Base-by-base conservation (phyloP, 1,284 basidiomycete species). In the Ganoderma resinaceum region DNA sequence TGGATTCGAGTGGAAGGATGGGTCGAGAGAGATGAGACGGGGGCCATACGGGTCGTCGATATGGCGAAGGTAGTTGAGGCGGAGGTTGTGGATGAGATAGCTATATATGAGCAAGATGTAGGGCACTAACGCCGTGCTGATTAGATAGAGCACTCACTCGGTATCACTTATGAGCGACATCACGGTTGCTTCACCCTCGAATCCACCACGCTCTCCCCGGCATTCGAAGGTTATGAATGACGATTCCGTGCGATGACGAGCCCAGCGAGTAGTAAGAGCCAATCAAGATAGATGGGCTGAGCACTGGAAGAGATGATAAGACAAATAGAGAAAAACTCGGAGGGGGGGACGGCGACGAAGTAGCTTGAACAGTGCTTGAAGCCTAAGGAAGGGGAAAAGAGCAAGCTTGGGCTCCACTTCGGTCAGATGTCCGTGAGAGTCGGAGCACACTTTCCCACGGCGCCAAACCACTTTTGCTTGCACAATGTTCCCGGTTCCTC, bases 41-140 rank as follows among this genome's bases (percentile, higher is more conserved):
- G 89, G 84, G 8, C 93, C 94, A 76, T 94, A 92, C 0, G 91
- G 91, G 78, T 96, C 96, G 69, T 95, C 92, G 49, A 95, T 89
- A 73, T 92, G 89, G 68, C 95, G 91, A n/a, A 98, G 85, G 76
- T 97, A 95, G 23, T 92, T 90, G 37, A 98, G 83, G 3, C 95
- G 91, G 14, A 97, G 85, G 73, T 87, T 89, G 77, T 97, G 96
- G 8, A 97, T 92, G 57, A 96, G 85, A 79, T 92, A 96, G 73
- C 96, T 97, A 26, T n/a, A 74, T 20, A 68, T n/a, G 8, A n/a
- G 26, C 31, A 12, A 53, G 46, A 63, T n/a, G 18, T 65, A 9
- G 53, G 18, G n/a, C 11, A 23, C 49, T 33, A 60, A 38, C 37
- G 52, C 23, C 58, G 26, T 38, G n/a, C 33, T 38, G n/a, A 60